A percentile compares a stretch with the other conserved stretches of the same genome.
These are phyloP conservation scores for Ceratocystis papillata DNA, from an alignment of 2,329 filamentous ascomycete species.

Conservation along the genomic window DNA sequence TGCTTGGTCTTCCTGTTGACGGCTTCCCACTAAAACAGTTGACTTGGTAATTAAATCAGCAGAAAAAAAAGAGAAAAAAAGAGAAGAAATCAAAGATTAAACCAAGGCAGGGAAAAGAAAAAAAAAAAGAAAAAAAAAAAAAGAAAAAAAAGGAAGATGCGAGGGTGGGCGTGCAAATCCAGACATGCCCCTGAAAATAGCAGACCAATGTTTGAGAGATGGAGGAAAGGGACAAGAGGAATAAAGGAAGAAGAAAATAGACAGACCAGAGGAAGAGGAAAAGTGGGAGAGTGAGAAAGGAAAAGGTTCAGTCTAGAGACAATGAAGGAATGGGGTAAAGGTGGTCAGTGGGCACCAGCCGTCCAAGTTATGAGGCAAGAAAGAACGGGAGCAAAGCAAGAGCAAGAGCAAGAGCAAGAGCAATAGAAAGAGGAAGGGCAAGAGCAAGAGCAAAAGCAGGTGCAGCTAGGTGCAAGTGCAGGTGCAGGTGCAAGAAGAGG, in stretches of 20 bases:
- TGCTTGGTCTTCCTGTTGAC: background rate
- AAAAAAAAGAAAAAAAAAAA: background rate
- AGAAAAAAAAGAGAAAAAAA: slow-evolving; percentile 10
- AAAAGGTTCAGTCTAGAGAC: background rate
- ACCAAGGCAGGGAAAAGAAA: background rate
- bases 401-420: background rate
- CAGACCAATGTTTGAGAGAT: slow-evolving; percentile 15
- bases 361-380: background rate
- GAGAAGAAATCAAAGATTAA: background rate
- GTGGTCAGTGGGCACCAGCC: slow-evolving; percentile 1
- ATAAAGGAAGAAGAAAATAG: slow-evolving; percentile 12
- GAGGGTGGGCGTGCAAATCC: slow-evolving; percentile 11
- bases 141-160: slow-evolving; percentile 11
- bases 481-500: no score
- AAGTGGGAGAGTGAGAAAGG: background rate
- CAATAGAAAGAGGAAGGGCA: background rate
- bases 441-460: background rate
- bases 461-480: no score
- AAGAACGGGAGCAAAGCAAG: background rate
- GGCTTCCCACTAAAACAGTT: slow-evolving; percentile 12
- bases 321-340: slow-evolving; percentile 6
- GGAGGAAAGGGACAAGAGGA: slow-evolving; percentile 16
- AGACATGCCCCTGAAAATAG: slow-evolving; percentile 13
- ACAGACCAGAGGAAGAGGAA: slow-evolving; percentile 7
- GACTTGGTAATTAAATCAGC: background rate